Percentiles rank a stretch among this genome's conserved stretches.
Evolutionary conservation across 257 asterid genomes (phyloP).

Genomic region (Pogostemon cablin): DNA sequence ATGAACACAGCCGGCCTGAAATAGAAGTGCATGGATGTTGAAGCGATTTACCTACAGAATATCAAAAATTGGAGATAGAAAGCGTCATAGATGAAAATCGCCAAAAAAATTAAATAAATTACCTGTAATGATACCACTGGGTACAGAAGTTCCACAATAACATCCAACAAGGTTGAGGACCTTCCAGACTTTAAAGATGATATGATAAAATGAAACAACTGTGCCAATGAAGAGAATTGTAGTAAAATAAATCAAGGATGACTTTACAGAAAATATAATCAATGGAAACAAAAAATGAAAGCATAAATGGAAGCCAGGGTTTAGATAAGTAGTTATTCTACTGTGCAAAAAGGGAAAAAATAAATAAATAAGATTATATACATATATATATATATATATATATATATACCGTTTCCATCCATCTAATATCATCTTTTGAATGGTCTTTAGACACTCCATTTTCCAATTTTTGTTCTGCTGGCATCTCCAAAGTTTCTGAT

Average conservation of each 20-base stretch:
- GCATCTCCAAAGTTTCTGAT: constrained; percentile 55
- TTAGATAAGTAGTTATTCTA: constrained; percentile 10
- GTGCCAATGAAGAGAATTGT: constrained; percentile 36
- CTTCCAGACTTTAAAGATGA: constrained; percentile 97
- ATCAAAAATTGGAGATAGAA: constrained; percentile 18
- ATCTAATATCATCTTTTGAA: constrained; percentile 80
- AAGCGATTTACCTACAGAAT: constrained; percentile 15
- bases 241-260: constrained; percentile 33
- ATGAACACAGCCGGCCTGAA: constrained; percentile 27
- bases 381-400: constrained; percentile 41
- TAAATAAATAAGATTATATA: not conserved
- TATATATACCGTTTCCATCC: constrained; percentile 97
- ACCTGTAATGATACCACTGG: constrained; percentile 96
- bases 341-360: too few relatives aligned
- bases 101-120: constrained; percentile 25
- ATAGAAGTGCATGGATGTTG: constrained; percentile 22
- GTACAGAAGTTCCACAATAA: constrained; percentile 82
- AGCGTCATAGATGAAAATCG: constrained; percentile 4
- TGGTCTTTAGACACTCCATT: constrained; percentile 57
- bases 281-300: constrained; percentile 46
- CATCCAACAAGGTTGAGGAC: constrained; percentile 87
- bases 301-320: constrained; percentile 24
- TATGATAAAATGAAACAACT: constrained; percentile 91
- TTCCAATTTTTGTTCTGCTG: constrained; percentile 45
- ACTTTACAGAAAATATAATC: constrained; percentile 72